Evolutionary conservation across 1,284 basidiomycete species (phyloP), one percentile per base, ranked within the genome.

Genomic region (Cryptococcus wingfieldii): DNA sequence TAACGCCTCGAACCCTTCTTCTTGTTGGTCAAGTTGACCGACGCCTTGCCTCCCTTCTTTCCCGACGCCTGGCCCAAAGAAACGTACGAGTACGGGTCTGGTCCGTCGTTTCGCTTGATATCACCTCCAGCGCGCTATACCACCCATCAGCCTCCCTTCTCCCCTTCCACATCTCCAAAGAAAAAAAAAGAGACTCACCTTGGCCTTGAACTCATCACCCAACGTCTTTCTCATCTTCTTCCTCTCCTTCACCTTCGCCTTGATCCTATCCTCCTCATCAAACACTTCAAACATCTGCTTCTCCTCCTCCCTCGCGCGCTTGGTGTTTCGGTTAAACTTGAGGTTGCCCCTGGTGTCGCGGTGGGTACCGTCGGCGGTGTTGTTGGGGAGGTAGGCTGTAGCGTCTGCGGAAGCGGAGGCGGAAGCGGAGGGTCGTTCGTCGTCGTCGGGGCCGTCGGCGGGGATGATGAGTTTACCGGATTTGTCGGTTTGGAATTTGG

Each of bases 271-370:
- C 34, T 83, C 83, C 51, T 86, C 82, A 25, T 50, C 48, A 23
- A 38, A 18, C 16, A 19, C 38, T 13, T 19, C 13, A n/a, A 38
- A 38, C n/a, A 50, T 23, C 31, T 50, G 18, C 25, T 80, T 79
- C 58, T 82, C 81, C 39, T 83, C 83, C 52, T 86, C 82, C 58
- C 92, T 78, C 55, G 88, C 83, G 69, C 92, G 89, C 78, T 94
- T 95, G 27, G 90, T 95, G 70, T 97, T 90, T 79, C 98, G 98
- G 80, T 97, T 91, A 79, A 98, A 96, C 77, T 92, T 95, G 71
- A 98, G 79, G 38, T 84, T 85, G 18, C 96, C 96, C 58, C 85
- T 85, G 1, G 85, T 81, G 38, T 89, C 89, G 34, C 91, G 84
- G 1, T 84, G 86, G 77, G 92, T 90, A 6, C 95, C 96, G 70